Base-by-base conservation (phyloP, 345 rosid genomes). In the Citrus glauca region DNA sequence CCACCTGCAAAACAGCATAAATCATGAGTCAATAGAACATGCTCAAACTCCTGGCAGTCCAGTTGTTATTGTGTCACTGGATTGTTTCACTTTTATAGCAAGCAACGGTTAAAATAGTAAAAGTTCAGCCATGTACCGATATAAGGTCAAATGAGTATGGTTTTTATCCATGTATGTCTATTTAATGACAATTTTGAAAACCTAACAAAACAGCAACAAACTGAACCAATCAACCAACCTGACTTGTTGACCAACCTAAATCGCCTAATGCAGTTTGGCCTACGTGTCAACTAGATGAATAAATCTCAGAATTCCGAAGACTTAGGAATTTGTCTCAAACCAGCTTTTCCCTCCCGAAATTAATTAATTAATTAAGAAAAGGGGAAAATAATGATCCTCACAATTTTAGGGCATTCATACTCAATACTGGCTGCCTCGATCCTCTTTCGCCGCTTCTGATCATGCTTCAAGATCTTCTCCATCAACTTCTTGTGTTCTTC, bases 401-500 rank as follows among this genome's bases (percentile, higher is more conserved):
- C 98, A 66, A 96, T 88, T 81, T 87, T 91, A 0, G 99, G 97
- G 89, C 94, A 94, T 65, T 88, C 94, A 69, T 92, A 95, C 37
- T 91, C 95, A 72, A 96, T 85, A 66, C 97, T 95, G 64, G 95
- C 97, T 10, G 89, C 93, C 72, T 86, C 88, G 79, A 96, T 92
- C 82, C 66, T 92, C 87, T 86, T 90, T 57, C 83, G 82, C 75
- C 94, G 86, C 78, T 83, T 94, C 83, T 84, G 79, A 80, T 88
- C 95, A 38, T 83, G 82, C 85, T 92, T 89, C 68, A 90, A 57
- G 69, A 96, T 91, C 84, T 85, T 90, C 59, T 84, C 85, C 55
- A 94, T 85, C 89, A 90, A 48, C 78, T 94, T 94, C 73, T 81
- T 89, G 75, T 91, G 94, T 79, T 89, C 99, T 68, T 88, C 94